phyloP scores from a whole-genome alignment of 2,329 filamentous ascomycete genomes.

The Epichloe glyceriae region DNA sequence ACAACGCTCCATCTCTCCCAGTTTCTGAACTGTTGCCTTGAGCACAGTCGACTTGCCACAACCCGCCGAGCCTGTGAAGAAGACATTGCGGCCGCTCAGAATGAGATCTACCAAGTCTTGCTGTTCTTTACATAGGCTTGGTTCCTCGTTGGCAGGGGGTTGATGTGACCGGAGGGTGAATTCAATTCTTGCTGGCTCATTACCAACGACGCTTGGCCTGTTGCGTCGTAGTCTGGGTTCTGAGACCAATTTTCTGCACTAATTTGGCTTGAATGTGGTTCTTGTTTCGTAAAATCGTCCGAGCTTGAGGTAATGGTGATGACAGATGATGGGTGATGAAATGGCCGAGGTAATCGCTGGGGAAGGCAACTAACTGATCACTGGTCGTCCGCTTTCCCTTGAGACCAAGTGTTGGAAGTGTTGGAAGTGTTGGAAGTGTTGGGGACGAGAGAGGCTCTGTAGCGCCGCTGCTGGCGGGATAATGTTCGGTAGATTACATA shows the following conservation, averaged over 20 bases:
- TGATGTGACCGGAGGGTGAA: neutral
- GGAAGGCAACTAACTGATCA: neutral
- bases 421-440: no score
- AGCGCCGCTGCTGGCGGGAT: neutral
- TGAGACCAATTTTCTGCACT: neutral
- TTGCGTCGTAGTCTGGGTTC: neutral
- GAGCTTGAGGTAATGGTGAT: neutral
- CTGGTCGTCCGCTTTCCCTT: neutral
- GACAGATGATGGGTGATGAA: neutral
- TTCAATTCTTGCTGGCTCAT: neutral
- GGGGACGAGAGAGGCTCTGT: neutral
- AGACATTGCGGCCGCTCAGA: conserved; percentile 40
- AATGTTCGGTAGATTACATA: no score
- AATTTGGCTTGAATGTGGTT: neutral
- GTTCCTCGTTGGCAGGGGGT: neutral
- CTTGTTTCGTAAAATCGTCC: neutral
- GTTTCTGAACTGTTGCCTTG: conserved; percentile 10
- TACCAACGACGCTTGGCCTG: neutral
- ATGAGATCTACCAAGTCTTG: conserved; percentile 28
- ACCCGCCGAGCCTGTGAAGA: conserved; percentile 52
- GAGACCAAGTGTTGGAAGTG: neutral
- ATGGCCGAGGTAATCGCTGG: neutral
- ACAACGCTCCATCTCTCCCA: conserved; percentile 2
- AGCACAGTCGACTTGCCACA: conserved; percentile 17
- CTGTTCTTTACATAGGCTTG: conserved; percentile 10